Evolutionary conservation across 495 filamentous ascomycete genomes (phyloP).

Genomic region (Poronia punctata): DNA sequence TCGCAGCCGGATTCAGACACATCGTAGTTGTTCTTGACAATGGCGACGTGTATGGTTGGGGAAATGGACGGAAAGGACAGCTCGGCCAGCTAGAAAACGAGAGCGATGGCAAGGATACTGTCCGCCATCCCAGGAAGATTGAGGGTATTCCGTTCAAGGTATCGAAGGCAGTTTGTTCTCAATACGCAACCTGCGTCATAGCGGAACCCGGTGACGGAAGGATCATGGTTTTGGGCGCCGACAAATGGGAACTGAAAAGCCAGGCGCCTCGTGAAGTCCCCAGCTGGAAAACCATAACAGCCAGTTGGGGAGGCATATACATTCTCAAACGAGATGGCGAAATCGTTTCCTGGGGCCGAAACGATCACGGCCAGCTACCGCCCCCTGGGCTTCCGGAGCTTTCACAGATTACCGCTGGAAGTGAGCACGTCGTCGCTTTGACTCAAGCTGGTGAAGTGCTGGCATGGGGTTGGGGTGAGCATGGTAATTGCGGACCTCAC

Average conservation of each 20-base stretch:
- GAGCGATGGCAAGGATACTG: conserved; percentile 23
- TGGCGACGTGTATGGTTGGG: conserved; percentile 84
- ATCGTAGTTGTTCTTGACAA: conserved; percentile 63
- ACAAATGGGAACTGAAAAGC: conserved; percentile 59
- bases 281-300: conserved; percentile 54
- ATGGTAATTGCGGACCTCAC: conserved; percentile 84
- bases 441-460: conserved; percentile 54
- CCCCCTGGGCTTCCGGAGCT: conserved; percentile 47
- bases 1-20: conserved; percentile 73
- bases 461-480: conserved; percentile 93
- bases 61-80: conserved; percentile 76
- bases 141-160: conserved; percentile 47
- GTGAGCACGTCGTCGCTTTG: conserved; percentile 75
- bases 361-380: conserved; percentile 78
- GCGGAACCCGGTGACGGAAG: conserved; percentile 46
- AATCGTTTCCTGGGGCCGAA: conserved; percentile 63
- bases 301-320: conserved; percentile 79
- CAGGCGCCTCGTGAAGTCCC: conserved; percentile 28
- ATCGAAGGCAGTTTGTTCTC: conserved; percentile 61
- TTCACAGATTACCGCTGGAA: conserved; percentile 63
- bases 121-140: conserved; percentile 55
- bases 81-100: conserved; percentile 46
- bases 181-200: conserved; percentile 72
- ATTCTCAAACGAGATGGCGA: conserved; percentile 51
- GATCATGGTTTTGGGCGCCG: conserved; percentile 56